These are phyloP conservation scores for Gnomoniopsis sp. DNA, from an alignment of 2,329 filamentous ascomycete species.

Conservation along the genomic window DNA sequence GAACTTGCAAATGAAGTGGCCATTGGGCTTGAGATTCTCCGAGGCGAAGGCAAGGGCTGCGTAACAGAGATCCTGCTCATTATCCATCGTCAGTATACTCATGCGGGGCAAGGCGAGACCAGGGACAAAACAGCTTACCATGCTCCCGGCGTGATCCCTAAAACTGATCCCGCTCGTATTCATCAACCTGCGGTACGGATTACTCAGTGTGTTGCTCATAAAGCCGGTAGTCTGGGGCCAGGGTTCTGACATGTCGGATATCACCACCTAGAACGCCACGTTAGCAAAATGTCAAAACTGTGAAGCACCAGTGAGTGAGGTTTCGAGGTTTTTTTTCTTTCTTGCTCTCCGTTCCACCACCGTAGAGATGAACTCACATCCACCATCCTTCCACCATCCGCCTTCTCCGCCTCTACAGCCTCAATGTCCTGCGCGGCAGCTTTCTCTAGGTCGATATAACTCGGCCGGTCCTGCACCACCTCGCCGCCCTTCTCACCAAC, in stretches of 20 bases:
- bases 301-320: background rate
- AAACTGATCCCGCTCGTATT: conserved; percentile 90
- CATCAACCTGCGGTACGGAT: conserved; percentile 96
- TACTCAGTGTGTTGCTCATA: conserved; percentile 86
- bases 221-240: conserved; percentile 79
- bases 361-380: conserved; percentile 67
- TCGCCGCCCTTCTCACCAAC: conserved; percentile 2
- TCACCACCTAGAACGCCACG: conserved; percentile 58
- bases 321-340: background rate
- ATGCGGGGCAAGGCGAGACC: conserved; percentile 3
- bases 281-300: background rate
- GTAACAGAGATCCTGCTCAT: conserved; percentile 74
- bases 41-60: conserved; percentile 82
- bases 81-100: background rate
- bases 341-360: background rate
- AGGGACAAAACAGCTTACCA: conserved; percentile 59
- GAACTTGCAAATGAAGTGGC: conserved; percentile 96
- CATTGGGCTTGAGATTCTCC: conserved; percentile 76
- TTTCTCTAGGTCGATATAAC: conserved; percentile 66
- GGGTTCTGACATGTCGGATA: conserved; percentile 99
- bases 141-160: conserved; percentile 87
- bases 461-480: conserved; percentile 41
- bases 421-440: conserved; percentile 24
- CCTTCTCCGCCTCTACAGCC: conserved; percentile 31
- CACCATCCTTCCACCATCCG: conserved; percentile 57